Evolutionary conservation across 2,329 filamentous ascomycete species (phyloP).

Genomic region (Penicillium italicum): DNA sequence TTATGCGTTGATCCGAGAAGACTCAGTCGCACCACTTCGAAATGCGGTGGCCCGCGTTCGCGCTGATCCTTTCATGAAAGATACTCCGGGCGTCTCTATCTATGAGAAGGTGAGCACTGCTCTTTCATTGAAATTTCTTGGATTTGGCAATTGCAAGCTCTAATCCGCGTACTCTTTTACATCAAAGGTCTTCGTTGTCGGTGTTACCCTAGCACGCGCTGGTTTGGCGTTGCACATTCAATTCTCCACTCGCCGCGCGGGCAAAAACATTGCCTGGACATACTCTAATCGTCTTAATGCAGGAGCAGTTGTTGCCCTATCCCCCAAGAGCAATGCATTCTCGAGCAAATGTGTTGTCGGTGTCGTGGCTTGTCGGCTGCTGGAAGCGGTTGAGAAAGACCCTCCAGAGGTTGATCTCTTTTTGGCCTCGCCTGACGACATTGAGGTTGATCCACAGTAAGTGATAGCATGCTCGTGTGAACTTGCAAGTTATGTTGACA

Average conservation of each 20-base stretch:
- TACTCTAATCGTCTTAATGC: slow-evolving; percentile 57
- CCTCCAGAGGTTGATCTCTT: slow-evolving; percentile 73
- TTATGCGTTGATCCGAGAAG: slow-evolving; percentile 72
- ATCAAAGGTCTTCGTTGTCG: background rate
- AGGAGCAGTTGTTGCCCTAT: slow-evolving; percentile 55
- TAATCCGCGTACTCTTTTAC: background rate
- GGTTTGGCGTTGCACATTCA: background rate
- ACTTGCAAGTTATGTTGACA: background rate
- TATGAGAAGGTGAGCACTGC: slow-evolving; percentile 61
- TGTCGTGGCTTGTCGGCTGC: slow-evolving; percentile 65
- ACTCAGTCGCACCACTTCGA: slow-evolving; percentile 66
- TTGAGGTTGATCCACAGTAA: slow-evolving; percentile 64
- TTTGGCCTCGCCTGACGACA: slow-evolving; percentile 59
- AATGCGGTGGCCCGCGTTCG: slow-evolving; percentile 60
- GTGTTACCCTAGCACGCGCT: background rate
- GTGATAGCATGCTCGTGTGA: background rate
- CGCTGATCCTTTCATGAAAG: slow-evolving; percentile 52
- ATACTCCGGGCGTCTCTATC: slow-evolving; percentile 57
- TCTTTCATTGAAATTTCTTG: accelerated
- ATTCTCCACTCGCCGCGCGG: slow-evolving; percentile 47
- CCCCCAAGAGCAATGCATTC: slow-evolving; percentile 58
- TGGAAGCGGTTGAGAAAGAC: slow-evolving; percentile 60
- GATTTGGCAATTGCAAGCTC: background rate
- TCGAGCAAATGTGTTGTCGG: slow-evolving; percentile 64
- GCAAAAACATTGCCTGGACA: slow-evolving; percentile 65